Evolutionary conservation across 768 basidiomycete species (phyloP).

Genomic region (Chalciporus chontae): DNA sequence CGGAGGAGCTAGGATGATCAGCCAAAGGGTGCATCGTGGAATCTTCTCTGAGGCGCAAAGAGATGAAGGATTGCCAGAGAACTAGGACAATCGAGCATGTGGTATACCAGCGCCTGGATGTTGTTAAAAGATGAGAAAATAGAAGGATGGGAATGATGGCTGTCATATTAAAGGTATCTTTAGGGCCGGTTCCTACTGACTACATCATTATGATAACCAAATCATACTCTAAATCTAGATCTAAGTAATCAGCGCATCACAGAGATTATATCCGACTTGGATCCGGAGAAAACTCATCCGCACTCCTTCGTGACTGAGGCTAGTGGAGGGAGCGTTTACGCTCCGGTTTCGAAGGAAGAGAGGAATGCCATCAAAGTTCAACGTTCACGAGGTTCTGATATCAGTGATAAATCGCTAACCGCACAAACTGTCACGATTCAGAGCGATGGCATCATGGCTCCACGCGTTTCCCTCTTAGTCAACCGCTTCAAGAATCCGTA

Average conservation of each 20-base stretch:
- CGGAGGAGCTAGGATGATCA: conserved; percentile 40
- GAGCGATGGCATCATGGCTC: conserved; percentile 11
- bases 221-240: no score
- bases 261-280: no score
- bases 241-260: no score
- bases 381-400: background rate
- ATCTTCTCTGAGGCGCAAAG: conserved; percentile 51
- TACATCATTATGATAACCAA: no score
- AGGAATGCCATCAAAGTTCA: background rate
- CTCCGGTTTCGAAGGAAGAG: background rate
- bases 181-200: conserved; percentile 44
- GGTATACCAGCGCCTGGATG: conserved; percentile 49
- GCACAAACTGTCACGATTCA: conserved; percentile 7
- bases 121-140: conserved; percentile 62
- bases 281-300: no score
- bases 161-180: conserved; percentile 24
- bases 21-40: conserved; percentile 56
- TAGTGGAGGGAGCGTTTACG: no score
- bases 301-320: background rate
- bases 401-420: background rate
- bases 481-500: conserved; percentile 4
- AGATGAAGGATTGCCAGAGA: conserved; percentile 48
- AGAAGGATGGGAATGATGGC: background rate
- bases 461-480: conserved; percentile 7
- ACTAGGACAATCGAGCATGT: conserved; percentile 50